Conservation (phyloP, 805 yeast species). For the Cyberlindnera maclurae region DNA sequence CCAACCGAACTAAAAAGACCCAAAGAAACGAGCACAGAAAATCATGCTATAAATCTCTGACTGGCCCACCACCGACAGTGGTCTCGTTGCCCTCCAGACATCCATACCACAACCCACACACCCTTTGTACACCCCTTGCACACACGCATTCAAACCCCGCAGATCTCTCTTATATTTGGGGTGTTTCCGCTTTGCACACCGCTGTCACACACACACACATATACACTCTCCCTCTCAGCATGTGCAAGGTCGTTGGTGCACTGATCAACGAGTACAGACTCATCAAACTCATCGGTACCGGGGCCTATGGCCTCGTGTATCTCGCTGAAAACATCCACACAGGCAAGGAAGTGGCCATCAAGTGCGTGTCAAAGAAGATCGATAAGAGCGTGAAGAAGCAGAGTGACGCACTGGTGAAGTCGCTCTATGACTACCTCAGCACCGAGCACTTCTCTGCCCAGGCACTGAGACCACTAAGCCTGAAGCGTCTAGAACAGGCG, state of each 20-base stretch:
- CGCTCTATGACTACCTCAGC: conserved; percentile 6
- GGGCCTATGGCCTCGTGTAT: conserved; percentile 81
- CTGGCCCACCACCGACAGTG: no score
- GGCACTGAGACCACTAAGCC: conserved; percentile 14
- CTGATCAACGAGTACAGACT: conserved; percentile 15
- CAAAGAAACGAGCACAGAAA: no score
- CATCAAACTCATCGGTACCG: conserved; percentile 49
- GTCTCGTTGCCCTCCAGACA: no score
- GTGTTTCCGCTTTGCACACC: not conserved
- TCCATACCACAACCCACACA: no score
- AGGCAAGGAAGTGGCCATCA: conserved; percentile 56
- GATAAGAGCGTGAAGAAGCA: conserved; percentile 6
- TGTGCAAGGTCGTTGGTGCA: conserved; percentile 3
- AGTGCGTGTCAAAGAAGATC: conserved; percentile 48
- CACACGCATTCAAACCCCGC: no score
- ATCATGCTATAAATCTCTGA: no score
- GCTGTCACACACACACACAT: not conserved
- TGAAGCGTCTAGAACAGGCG: conserved; percentile 17
- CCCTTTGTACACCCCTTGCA: no score
- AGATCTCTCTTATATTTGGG: not conserved
- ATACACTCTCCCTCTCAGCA: not conserved
- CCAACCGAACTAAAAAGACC: no score
- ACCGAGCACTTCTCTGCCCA: conserved; percentile 1
- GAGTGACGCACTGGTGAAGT: conserved; percentile 14
- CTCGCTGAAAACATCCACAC: conserved; percentile 51